Conservation (phyloP, 768 basidiomycete genomes). For the Ephemerocybe angulata region DNA sequence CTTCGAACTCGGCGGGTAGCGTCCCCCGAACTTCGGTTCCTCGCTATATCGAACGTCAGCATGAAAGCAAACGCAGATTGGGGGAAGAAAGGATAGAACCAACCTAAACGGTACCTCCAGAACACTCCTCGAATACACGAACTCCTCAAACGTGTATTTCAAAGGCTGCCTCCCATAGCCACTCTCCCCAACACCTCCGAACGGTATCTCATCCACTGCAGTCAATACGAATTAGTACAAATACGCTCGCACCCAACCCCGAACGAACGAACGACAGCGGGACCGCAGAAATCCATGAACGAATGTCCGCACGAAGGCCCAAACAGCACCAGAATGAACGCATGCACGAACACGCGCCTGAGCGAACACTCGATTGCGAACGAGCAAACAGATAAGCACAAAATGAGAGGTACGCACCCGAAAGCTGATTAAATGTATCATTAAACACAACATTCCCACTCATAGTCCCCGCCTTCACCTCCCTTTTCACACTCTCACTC, state of each 20-base stretch:
- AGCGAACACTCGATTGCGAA: no score
- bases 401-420: no score
- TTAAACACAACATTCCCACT: conserved; percentile 59
- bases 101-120: conserved; percentile 53
- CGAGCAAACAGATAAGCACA: no score
- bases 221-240: neutral
- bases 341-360: no score
- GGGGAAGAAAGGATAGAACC: conserved; percentile 15
- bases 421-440: conserved; percentile 55
- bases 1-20: conserved; percentile 54
- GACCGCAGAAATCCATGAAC: neutral
- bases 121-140: conserved; percentile 46
- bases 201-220: conserved; percentile 27
- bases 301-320: no score
- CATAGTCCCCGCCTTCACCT: conserved; percentile 53
- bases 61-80: neutral
- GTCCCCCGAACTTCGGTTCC: conserved; percentile 34
- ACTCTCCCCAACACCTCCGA: conserved; percentile 51
- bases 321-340: no score
- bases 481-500: conserved; percentile 33
- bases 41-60: conserved; percentile 23
- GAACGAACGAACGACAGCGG: no score
- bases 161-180: conserved; percentile 56
- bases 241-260: no score
- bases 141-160: conserved; percentile 53